phyloP scores from a whole-genome alignment of 176 grass and related monocot species.

The Carex kokanica region DNA sequence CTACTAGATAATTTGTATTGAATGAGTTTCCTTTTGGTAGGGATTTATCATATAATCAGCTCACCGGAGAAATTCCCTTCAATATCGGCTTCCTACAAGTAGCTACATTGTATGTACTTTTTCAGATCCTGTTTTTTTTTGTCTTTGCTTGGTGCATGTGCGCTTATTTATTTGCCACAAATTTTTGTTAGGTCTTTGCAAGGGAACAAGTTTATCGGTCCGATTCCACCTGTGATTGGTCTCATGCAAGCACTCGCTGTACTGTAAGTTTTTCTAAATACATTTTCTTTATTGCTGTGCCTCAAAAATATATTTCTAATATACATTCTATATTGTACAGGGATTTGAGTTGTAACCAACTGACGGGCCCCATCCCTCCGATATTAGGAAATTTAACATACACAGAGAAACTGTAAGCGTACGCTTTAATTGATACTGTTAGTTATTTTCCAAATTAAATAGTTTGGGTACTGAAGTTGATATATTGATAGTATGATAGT shows the following conservation, averaged over 20 bases:
- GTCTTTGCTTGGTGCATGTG: not conserved
- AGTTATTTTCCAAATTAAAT: not conserved
- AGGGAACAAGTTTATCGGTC: constrained; percentile 79
- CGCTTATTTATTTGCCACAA: not conserved
- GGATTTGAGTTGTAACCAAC: constrained; percentile 86
- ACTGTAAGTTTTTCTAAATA: constrained; percentile 49
- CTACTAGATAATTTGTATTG: not conserved
- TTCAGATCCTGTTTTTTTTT: not conserved
- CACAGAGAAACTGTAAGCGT: constrained; percentile 94
- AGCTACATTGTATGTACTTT: constrained; percentile 75
- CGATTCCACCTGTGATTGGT: constrained; percentile 92
- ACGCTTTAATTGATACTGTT: not conserved
- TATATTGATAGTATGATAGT: not conserved
- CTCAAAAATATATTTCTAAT: not conserved
- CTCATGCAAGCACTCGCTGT: constrained; percentile 98
- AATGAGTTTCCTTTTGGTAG: constrained; percentile 35
- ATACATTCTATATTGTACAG: constrained; percentile 24
- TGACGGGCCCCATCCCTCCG: constrained; percentile 73
- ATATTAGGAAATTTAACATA: constrained; percentile 97
- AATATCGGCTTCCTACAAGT: constrained; percentile 99
- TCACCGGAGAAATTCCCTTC: constrained; percentile 82
- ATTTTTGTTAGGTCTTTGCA: constrained; percentile 72
- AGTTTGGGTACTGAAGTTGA: not conserved
- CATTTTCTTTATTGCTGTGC: not conserved
- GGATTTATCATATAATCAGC: constrained; percentile 91